These are phyloP conservation scores for Akanthomyces uredinophilus DNA, from an alignment of 2,329 filamentous ascomycete genomes.

Conservation along the genomic window DNA sequence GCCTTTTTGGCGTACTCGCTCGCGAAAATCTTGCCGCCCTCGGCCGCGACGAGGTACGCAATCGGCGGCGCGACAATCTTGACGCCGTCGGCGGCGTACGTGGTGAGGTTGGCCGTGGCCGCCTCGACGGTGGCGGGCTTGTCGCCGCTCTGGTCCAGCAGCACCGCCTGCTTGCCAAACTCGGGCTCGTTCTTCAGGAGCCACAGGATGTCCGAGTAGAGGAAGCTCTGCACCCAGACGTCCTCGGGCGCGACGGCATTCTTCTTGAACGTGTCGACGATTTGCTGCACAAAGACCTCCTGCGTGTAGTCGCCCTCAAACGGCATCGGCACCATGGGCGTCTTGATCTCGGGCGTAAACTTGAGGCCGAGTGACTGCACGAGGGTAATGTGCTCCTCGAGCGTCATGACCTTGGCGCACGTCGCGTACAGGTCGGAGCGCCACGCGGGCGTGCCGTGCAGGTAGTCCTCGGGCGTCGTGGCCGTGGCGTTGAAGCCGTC, in stretches of 20 bases:
- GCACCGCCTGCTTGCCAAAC: conserved; percentile 58
- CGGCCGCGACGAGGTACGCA: conserved; percentile 53
- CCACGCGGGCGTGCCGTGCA: conserved; percentile 54
- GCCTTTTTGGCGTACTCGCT: conserved; percentile 58
- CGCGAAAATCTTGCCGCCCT: conserved; percentile 52
- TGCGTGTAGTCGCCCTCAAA: conserved; percentile 61
- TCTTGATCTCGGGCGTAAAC: conserved; percentile 65
- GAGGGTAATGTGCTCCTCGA: conserved; percentile 57
- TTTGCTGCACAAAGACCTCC: conserved; percentile 57
- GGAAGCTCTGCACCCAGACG: conserved; percentile 62
- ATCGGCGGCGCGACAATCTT: conserved; percentile 59
- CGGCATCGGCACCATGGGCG: conserved; percentile 64
- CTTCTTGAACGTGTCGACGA: conserved; percentile 55
- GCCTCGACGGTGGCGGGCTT: conserved; percentile 42
- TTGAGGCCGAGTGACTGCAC: conserved; percentile 54
- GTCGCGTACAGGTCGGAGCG: conserved; percentile 61
- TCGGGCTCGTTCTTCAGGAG: conserved; percentile 59
- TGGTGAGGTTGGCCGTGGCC: conserved; percentile 53
- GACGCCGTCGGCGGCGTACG: conserved; percentile 53
- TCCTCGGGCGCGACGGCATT: conserved; percentile 47
- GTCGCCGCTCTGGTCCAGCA: conserved; percentile 59
- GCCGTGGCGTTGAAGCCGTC: conserved; percentile 57
- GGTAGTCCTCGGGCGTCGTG: conserved; percentile 52
- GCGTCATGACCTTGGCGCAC: conserved; percentile 57
- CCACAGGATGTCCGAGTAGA: conserved; percentile 59